These are phyloP conservation scores for Carex parvula DNA, from an alignment of 176 grass and related monocot genomes.

Conservation along the genomic window DNA sequence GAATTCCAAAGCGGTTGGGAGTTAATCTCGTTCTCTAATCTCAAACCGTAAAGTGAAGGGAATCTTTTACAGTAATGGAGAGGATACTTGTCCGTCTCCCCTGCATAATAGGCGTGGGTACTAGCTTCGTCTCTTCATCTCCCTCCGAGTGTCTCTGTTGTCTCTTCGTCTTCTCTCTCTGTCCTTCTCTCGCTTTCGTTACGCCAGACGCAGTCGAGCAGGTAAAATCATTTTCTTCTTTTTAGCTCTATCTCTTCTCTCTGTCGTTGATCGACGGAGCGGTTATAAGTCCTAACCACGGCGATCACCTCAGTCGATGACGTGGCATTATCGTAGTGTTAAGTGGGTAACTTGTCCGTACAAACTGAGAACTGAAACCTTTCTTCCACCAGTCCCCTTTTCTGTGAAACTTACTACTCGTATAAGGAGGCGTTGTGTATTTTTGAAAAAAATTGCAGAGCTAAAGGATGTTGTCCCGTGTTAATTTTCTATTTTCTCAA, in stretches of 20 bases:
- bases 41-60: no score
- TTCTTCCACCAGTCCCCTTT: neutral
- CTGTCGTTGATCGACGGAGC: neutral
- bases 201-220: neutral
- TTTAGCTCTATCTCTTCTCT: neutral
- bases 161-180: neutral
- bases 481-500: neutral
- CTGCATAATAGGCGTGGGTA: neutral
- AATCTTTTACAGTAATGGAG: no score
- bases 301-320: neutral
- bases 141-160: neutral
- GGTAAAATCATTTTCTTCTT: neutral
- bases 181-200: neutral
- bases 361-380: neutral
- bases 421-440: neutral
- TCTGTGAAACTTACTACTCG: neutral
- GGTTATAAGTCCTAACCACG: neutral
- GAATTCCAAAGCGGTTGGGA: no score
- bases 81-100: neutral
- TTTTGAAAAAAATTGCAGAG: neutral
- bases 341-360: neutral
- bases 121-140: neutral
- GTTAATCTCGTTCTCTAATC: no score
- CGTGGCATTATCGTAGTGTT: neutral
- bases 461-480: neutral